phyloP scores from a whole-genome alignment of 2,329 filamentous ascomycete species.

The Didymella lethalis region DNA sequence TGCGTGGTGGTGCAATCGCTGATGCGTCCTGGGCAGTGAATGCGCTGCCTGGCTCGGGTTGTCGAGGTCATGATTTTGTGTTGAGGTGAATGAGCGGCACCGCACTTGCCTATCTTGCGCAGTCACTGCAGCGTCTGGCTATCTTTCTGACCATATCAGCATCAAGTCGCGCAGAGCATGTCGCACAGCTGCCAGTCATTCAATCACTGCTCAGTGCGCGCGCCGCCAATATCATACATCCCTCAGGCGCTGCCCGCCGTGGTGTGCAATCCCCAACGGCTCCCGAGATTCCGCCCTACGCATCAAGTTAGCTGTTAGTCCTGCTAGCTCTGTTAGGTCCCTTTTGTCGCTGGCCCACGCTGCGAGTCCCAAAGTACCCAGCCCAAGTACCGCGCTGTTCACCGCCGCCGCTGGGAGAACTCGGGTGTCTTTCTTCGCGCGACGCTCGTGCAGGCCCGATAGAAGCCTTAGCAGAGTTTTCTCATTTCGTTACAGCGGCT shows the following conservation, averaged over 20 bases:
- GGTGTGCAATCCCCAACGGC: slow-evolving; percentile 21
- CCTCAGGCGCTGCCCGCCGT: slow-evolving; percentile 12
- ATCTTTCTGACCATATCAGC: slow-evolving; percentile 18
- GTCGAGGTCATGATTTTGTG: slow-evolving; percentile 21
- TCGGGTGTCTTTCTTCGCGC: slow-evolving; percentile 42
- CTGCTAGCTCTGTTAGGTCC: slow-evolving; percentile 16
- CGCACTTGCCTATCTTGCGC: slow-evolving; percentile 31
- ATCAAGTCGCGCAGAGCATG: slow-evolving; percentile 10
- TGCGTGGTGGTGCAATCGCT: slow-evolving; percentile 1
- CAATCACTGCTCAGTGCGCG: slow-evolving; percentile 1
- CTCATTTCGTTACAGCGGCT: slow-evolving; percentile 40
- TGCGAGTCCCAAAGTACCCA: slow-evolving; percentile 25
- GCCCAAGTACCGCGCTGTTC: slow-evolving; percentile 33
- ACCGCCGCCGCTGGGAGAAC: slow-evolving; percentile 37
- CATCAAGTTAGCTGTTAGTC: slow-evolving; percentile 17
- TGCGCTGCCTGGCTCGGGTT: slow-evolving; percentile 14
- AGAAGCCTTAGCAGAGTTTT: slow-evolving; percentile 47
- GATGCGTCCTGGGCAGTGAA: slow-evolving; percentile 13
- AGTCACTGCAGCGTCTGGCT: slow-evolving; percentile 19
- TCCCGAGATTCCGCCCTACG: slow-evolving; percentile 25
- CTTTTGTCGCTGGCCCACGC: slow-evolving; percentile 19
- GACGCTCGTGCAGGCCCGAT: slow-evolving; percentile 40
- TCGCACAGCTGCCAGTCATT: slow-evolving; percentile 18
- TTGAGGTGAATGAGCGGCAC: slow-evolving; percentile 27
- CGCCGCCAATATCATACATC: slow-evolving; percentile 16